phyloP scores from a whole-genome alignment of 73 alveolate genomes.

The Diophrys appendiculata region DNA sequence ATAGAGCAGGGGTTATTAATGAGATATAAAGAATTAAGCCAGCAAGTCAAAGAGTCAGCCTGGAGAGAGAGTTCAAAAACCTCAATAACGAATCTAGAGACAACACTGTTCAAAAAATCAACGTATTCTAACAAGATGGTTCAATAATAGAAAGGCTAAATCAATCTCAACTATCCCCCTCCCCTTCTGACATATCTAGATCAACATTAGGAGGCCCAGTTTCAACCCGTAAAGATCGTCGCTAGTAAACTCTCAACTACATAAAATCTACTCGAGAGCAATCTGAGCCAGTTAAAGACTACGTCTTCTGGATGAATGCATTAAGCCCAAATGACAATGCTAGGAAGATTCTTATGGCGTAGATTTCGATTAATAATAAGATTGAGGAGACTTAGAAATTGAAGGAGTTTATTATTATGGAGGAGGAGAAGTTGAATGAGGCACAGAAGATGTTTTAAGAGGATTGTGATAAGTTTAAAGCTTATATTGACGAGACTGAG shows the following conservation, averaged over 20 bases:
- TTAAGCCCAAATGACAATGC: too few relatives aligned
- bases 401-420: slow-evolving; percentile 43
- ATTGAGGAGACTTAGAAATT: slow-evolving; percentile 55
- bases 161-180: slow-evolving; percentile 3
- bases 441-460: slow-evolving; percentile 45
- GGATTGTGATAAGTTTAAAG: slow-evolving; percentile 41
- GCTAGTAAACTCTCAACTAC: slow-evolving; percentile 13
- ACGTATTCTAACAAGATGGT: too few relatives aligned
- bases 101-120: too few relatives aligned
- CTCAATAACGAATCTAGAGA: background rate
- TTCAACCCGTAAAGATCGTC: background rate
- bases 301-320: too few relatives aligned
- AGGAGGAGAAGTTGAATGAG: slow-evolving; percentile 52
- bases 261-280: background rate
- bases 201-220: background rate
- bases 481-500: slow-evolving; percentile 22
- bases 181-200: background rate
- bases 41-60: background rate
- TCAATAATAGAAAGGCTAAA: slow-evolving; percentile 4
- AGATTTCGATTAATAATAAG: slow-evolving; percentile 54
- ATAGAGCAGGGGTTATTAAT: background rate
- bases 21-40: slow-evolving; percentile 8
- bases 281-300: slow-evolving; percentile 17
- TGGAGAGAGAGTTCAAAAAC: background rate
- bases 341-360: slow-evolving; percentile 31